Base-by-base conservation (phyloP, 2,329 filamentous ascomycete genomes). In the Ophiocordyceps camponoti-rufipedis region DNA sequence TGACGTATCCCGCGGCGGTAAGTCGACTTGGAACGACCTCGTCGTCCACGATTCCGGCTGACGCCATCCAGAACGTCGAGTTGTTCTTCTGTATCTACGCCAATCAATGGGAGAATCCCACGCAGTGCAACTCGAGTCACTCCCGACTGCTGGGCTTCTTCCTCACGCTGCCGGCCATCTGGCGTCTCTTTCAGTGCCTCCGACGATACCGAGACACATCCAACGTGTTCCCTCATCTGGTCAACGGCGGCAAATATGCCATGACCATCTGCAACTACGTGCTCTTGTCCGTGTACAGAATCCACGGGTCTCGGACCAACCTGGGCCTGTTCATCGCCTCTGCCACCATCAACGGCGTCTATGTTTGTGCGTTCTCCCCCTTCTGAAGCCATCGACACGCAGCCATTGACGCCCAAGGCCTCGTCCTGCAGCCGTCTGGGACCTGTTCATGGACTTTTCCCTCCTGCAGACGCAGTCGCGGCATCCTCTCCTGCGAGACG, bases 391-490 rank as follows among this genome's bases (percentile, higher is more conserved):
- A 23, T 28, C 12, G 18, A 33, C 16, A 5, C 3, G 11, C 11
- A 23, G 8, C n/a, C 4, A 4, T 18, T 5, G 28, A 33, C 10
- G 23, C 44, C 42, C 16, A 45, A 16, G 35, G 13, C 11, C 12
- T 10, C 14, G 35, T 12, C 28, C 19, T 46, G 3, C 23, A 80
- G 77, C 80, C 10, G 73, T 94, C 40, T 98, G 91, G 91, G 91
- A 98, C 58, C 66, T 98, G 2, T 78, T 86, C 51, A 95, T 96
- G 84, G 91, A 98, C 61, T 96, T 91, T 72, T 91, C 83, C 48
- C 70, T 95, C n/a, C 72, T 89, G 3, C 87, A 95, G 54, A 72
- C 82, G 0, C 76, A 80, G 46, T 75, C 84, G 0, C 73, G 75
- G 11, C 69, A 83, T 51, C 72, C 67, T 2, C 70, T 80, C 43